Percentiles rank a stretch among this genome's conserved stretches.
Conservation (phyloP, 2,329 filamentous ascomycete species). For the Aspergillus pseudonomiae region DNA sequence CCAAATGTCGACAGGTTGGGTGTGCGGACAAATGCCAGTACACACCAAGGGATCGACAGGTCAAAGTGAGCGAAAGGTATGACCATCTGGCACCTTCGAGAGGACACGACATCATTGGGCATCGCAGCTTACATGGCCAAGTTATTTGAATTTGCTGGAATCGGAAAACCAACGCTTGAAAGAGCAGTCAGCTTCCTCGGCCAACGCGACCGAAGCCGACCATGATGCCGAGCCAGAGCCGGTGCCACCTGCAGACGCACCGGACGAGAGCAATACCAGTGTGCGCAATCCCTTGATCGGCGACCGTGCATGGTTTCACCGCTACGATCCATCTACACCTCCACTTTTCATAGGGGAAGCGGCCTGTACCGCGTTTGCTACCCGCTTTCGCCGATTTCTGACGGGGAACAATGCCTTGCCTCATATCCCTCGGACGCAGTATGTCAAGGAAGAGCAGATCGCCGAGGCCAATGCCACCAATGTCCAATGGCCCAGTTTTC, state of each 20-base stretch:
- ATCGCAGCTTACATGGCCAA: slow-evolving; percentile 20
- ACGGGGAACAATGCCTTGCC: slow-evolving; percentile 34
- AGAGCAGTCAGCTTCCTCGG: slow-evolving; percentile 33
- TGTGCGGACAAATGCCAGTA: slow-evolving; percentile 45
- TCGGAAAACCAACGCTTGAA: slow-evolving; percentile 37
- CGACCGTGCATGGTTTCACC: slow-evolving; percentile 42
- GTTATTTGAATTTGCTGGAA: slow-evolving; percentile 39
- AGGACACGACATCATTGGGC: neutral
- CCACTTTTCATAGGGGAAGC: slow-evolving; percentile 44
- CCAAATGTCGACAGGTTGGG: slow-evolving; percentile 43
- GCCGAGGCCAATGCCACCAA: slow-evolving; percentile 32
- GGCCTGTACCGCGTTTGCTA: slow-evolving; percentile 45
- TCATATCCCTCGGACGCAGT: slow-evolving; percentile 40
- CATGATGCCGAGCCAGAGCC: slow-evolving; percentile 18
- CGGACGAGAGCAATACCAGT: slow-evolving; percentile 32
- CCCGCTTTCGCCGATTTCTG: slow-evolving; percentile 41
- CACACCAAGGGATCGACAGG: slow-evolving; percentile 45
- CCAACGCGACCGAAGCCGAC: slow-evolving; percentile 26
- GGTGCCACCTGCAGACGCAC: slow-evolving; percentile 23
- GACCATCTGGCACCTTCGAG: neutral
- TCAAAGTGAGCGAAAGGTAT: slow-evolving; percentile 44
- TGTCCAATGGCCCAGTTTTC: slow-evolving; percentile 39
- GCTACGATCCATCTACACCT: slow-evolving; percentile 38
- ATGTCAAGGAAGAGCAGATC: slow-evolving; percentile 35
- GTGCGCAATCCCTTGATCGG: slow-evolving; percentile 39